Conservation (phyloP, 768 basidiomycete genomes). For the Tulasnella sp. region DNA sequence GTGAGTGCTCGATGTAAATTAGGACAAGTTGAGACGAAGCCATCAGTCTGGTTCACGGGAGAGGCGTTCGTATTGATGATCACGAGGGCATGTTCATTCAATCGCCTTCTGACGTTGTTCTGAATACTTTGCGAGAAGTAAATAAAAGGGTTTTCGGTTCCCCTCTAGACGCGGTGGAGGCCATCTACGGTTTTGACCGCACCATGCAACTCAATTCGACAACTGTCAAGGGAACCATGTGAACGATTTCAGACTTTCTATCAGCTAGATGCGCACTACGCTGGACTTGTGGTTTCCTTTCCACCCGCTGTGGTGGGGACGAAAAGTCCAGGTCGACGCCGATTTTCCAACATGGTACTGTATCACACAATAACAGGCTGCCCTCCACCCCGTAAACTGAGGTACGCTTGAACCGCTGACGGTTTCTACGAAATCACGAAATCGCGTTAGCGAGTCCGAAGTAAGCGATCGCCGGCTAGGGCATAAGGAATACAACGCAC, state of each 20-base stretch:
- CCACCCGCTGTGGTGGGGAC: neutral
- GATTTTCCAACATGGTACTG: too few species aligned
- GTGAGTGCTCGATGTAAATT: too few species aligned
- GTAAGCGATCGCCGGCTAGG: neutral
- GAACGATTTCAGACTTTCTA: neutral
- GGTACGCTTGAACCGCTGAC: slow-evolving; percentile 18
- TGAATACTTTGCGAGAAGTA: too few species aligned
- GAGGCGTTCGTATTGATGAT: too few species aligned
- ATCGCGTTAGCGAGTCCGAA: neutral
- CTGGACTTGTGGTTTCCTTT: neutral
- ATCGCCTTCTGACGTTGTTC: too few species aligned
- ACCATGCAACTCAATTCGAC: neutral
- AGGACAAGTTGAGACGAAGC: too few species aligned
- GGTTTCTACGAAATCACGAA: slow-evolving; percentile 3
- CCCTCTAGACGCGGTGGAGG: too few species aligned
- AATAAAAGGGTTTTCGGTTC: too few species aligned
- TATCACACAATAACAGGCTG: slow-evolving; percentile 17
- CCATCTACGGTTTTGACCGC: too few species aligned
- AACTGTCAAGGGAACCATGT: neutral
- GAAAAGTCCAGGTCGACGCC: neutral
- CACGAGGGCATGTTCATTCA: too few species aligned
- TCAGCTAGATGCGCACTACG: neutral
- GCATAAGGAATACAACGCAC: slow-evolving; percentile 41
- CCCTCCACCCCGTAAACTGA: slow-evolving; percentile 14
- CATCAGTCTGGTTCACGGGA: too few species aligned